Evolutionary conservation across 2,329 filamentous ascomycete species (phyloP), one percentile per base, ranked within the genome.

Genomic region (Metarhizium brunneum): DNA sequence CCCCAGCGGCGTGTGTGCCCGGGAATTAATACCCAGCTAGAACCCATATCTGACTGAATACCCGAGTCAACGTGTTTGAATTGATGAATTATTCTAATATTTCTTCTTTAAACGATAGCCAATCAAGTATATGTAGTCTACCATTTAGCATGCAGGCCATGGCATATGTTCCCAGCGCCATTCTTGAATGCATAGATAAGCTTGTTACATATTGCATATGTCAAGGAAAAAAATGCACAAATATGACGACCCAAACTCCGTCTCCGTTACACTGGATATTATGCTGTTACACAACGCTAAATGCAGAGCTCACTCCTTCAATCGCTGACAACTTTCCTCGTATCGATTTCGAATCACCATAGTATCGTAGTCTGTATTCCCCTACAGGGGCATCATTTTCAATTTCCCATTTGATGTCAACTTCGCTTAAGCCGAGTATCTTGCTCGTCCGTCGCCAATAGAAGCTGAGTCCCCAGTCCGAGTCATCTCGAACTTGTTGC

Each of bases 381-480:
- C 88, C 91, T 10, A 66, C 70, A 61, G 73, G 72, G 45, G 75
- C 76, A 60, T 76, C 76, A 53, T 76, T 73, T 69, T 87, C 85
- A 61, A 90, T 87, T 69, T 91, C 85, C 92, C 92, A 96, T 50
- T 77, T 78, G 50, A 96, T 76, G 1, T 75, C 82, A 1, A 90
- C 91, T 65, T 89, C 81, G 65, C 89, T 95, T 40, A 85, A 86
- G 0, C 86, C 91, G 29, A 89, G 71, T 3, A 91, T 61, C 6
- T 77, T 78, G 66, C 84, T 89, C 2, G 82, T 87, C 54, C 90
- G 78, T 67, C 82, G 81, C 92, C 92, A 96, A 52, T 82, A 79
- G 66, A 86, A 96, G 16, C 91, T 77, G 25, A 96, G 71, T 61
- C 83, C 81, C 92, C 92, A 96, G 68, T 96, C 91, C 10, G 73